Base-by-base conservation (phyloP, 495 filamentous ascomycete species). In the Aspergillus sclerotioniger region DNA sequence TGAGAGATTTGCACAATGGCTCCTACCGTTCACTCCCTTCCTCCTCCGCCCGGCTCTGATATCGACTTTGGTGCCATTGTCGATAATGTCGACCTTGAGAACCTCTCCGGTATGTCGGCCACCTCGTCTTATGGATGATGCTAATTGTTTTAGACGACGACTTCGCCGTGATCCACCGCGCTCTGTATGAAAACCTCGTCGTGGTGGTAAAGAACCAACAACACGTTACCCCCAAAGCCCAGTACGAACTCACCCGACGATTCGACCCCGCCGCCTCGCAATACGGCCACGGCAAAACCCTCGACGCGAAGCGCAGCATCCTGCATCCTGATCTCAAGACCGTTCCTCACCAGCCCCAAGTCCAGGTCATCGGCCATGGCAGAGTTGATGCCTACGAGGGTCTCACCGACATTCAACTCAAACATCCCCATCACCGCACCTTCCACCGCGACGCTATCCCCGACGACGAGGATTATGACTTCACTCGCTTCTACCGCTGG, bases 261-360 rank as follows among this genome's bases (percentile, higher is more conserved):
- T 91, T 90, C 75, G 87, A 90, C 61, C 87, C 87, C 3, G 60
- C 73, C 2, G 80, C 82, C 6, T 71, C 79, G 1, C 81, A 76
- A 17, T 91, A 91, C 71, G 88, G 88, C 43, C 88, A 90, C 65
- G 87, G 87, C 67, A 87, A 86, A 64, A 85, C 85, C 16, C 73
- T 87, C 62, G 85, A 88, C 66, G 78, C 75, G 3, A 85, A 87
- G 63, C 80, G 85, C 44, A 84, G 80, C 64, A 83, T 91, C 66
- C 80, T 91, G 17, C 88, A 90, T 63, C 87, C 88, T 0, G 88
- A 91, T 62, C 77, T 90, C 15, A 90, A 91, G 71, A 91, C 88
- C 1, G 82, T 90, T 41, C 87, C 88, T 0, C 87, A 89, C 69
- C 87, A 91, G 66, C 87, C 87, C 9, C 86, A 91, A 68, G 87